Evolutionary conservation across 2,329 filamentous ascomycete genomes (phyloP).

Genomic region (Acephala macrosclerotiorum): DNA sequence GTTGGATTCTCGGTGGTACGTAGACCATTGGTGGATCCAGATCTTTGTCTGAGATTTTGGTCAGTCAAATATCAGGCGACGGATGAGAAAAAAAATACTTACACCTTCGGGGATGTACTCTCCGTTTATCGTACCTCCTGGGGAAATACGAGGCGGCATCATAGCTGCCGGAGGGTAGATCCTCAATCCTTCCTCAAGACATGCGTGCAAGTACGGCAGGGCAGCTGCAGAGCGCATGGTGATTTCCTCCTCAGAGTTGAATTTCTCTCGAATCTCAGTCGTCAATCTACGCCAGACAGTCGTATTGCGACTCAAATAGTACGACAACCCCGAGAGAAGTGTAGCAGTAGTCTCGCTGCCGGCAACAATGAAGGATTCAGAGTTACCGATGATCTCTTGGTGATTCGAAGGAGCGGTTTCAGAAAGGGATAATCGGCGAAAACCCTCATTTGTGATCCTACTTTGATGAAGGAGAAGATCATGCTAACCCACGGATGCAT

Average conservation of each 20-base stretch:
- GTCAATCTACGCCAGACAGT: background rate
- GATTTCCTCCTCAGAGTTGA: conserved; percentile 8
- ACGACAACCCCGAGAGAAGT: conserved; percentile 7
- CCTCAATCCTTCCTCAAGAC: background rate
- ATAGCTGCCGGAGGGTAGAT: background rate
- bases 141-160: background rate
- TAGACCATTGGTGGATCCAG: conserved; percentile 7
- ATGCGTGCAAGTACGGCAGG: conserved; percentile 7
- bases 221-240: background rate
- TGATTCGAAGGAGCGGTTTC: background rate
- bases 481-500: conserved; percentile 6
- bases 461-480: conserved; percentile 5
- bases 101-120: background rate
- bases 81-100: background rate
- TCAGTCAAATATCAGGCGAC: background rate
- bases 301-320: conserved; percentile 3
- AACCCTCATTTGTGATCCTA: background rate
- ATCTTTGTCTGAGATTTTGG: background rate
- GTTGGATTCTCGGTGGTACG: background rate
- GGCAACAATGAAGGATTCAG: conserved; percentile 9
- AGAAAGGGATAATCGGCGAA: background rate
- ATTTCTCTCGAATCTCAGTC: conserved; percentile 6
- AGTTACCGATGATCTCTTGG: conserved; percentile 7
- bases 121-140: background rate
- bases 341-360: conserved; percentile 17